These are phyloP conservation scores for Ganoderma boninense DNA, from an alignment of 1,284 basidiomycete species.

Conservation along the genomic window DNA sequence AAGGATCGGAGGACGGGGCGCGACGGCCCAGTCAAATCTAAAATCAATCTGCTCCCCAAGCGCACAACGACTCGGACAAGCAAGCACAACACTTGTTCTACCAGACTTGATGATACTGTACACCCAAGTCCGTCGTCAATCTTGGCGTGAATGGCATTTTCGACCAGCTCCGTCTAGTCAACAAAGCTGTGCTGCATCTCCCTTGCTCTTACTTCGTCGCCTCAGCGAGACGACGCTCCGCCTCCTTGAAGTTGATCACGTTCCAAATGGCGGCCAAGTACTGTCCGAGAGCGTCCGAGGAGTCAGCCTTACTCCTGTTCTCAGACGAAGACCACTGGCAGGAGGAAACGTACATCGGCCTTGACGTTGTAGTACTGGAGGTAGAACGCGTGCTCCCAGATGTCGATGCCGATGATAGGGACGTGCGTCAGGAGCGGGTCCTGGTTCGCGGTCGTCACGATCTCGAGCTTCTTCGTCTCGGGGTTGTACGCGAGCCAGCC, in stretches of 20 bases:
- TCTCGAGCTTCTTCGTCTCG: slow-evolving; percentile 80
- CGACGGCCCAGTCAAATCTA: too few species aligned
- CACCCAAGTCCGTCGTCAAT: slow-evolving; percentile 18
- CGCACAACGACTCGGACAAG: neutral
- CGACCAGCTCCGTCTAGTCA: too few species aligned
- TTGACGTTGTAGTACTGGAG: slow-evolving; percentile 94
- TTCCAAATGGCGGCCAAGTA: slow-evolving; percentile 93
- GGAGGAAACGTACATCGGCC: slow-evolving; percentile 77
- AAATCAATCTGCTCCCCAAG: neutral
- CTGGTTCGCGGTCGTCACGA: slow-evolving; percentile 95
- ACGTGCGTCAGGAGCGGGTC: slow-evolving; percentile 92
- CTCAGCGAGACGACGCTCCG: slow-evolving; percentile 77
- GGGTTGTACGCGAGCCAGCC: slow-evolving; percentile 92
- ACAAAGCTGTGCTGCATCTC: neutral
- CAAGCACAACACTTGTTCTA: neutral
- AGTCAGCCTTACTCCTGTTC: neutral
- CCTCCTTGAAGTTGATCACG: slow-evolving; percentile 93
- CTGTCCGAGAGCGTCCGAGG: slow-evolving; percentile 46
- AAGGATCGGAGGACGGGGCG: too few species aligned
- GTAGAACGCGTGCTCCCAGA: slow-evolving; percentile 96
- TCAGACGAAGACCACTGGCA: slow-evolving; percentile 5
- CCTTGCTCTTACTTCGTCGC: slow-evolving; percentile 40
- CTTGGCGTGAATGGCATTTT: too few species aligned
- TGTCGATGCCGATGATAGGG: slow-evolving; percentile 95
- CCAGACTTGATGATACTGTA: neutral